Conservation (phyloP, 768 basidiomycete species). For the Lenzites betulinus region DNA sequence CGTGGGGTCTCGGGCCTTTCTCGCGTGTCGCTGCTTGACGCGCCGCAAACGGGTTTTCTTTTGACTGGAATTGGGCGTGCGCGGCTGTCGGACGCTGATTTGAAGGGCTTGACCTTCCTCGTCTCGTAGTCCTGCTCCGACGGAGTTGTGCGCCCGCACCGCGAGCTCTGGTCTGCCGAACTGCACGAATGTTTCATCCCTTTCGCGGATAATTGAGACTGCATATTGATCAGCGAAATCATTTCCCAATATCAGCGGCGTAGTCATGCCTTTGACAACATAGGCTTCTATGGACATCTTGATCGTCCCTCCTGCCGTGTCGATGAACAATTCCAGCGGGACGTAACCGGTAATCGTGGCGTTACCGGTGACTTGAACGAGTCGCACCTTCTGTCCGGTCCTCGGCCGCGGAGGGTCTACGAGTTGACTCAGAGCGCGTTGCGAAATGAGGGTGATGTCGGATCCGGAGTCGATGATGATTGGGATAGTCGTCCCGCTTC, state of each 20-base stretch:
- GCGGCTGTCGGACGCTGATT: no score
- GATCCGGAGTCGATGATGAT: no score
- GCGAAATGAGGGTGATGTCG: conserved; percentile 38
- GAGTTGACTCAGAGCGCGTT: conserved; percentile 9
- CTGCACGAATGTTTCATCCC: conserved; percentile 3
- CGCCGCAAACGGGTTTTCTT: background rate
- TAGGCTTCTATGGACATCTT: conserved; percentile 25
- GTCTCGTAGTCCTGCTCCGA: background rate
- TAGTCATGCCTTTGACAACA: conserved; percentile 28
- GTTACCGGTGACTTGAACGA: conserved; percentile 38
- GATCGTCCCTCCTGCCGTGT: conserved; percentile 28
- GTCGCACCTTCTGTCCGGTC: conserved; percentile 32
- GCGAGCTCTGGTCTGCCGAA: conserved; percentile 23
- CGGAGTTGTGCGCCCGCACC: background rate
- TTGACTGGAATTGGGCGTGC: no score
- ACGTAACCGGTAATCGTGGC: conserved; percentile 33
- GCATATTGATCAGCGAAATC: conserved; percentile 36
- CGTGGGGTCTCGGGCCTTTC: background rate
- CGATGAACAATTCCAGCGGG: conserved; percentile 29
- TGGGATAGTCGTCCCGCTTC: background rate
- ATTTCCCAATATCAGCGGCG: conserved; percentile 27
- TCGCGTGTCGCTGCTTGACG: background rate
- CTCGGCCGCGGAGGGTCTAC: conserved; percentile 19
- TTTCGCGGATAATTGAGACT: conserved; percentile 30
- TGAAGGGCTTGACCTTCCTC: background rate